Evolutionary conservation across 1,284 basidiomycete genomes (phyloP), one percentile per base, ranked within the genome.

Genomic region (Vanrija sp.): DNA sequence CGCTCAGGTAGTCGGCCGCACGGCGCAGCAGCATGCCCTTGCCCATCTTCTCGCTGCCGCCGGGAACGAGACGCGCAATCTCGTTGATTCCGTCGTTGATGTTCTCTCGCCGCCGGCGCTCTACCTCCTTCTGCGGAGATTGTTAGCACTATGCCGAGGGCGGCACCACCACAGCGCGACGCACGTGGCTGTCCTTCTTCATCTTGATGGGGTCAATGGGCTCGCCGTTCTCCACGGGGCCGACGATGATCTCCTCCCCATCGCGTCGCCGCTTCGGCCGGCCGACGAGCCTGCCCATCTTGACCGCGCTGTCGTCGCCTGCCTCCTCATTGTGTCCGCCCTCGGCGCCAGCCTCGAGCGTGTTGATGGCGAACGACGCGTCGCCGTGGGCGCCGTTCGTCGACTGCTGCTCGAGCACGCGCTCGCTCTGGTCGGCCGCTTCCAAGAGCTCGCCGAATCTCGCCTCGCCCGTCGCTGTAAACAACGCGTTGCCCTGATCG

Each of bases 51-150:
- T 69, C 68, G 25, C 51, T 52, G 3, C 86, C 88, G 61, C 86
- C 88, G 7, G 93, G 93, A 3, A 96, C 87, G 65, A 94, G 91
- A 8, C 86, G 83, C 1, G 89, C 87, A 23, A 98, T 85, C 70
- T 92, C 88, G 71, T 88, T 91, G 78, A 98, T 96, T 0, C 93
- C 93, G 59, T 94, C 89, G 74, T 95, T 95, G 79, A 98, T 97
- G 67, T 92, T 93, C 18, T 91, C 89, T 54, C 94, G 82, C 49
- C 94, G 86, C 44, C 92, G 84, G 55, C 93, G 88, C 76, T 98
- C 94, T 12, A 97, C 94, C 77, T 97, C 94, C 88, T 96, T 96
- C 91, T 95, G 69, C 45, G 16, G 15, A 5, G 15, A 5, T 26
- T 42, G 34, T 42, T 38, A 39, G 7, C 14, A n/a, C 5, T 23